A percentile compares a stretch with the other conserved stretches of the same genome.
Evolutionary conservation across 139 green algal species (phyloP).

Genomic region (Auxenochlorella pyrenoidosa): DNA sequence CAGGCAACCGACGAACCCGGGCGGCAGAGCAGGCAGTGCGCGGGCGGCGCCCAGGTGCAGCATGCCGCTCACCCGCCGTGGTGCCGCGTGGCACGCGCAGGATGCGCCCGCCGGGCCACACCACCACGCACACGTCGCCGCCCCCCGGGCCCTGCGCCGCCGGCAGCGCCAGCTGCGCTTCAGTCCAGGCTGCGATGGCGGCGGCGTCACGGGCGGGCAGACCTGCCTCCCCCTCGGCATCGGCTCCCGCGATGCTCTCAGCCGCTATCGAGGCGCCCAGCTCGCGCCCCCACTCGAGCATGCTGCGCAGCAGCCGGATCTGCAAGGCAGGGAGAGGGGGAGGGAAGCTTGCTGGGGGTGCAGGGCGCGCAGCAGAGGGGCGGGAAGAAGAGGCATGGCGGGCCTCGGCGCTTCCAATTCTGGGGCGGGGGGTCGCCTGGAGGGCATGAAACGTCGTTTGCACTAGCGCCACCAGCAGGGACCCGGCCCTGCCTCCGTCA

Average conservation of each 20-base stretch:
- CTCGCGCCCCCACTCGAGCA: slow-evolving; percentile 82
- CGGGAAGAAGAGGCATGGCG: no score
- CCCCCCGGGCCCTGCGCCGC: not conserved
- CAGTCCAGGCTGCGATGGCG: slow-evolving; percentile 2
- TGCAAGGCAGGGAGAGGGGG: not conserved
- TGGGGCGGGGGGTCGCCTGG: no score
- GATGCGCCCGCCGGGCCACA: slow-evolving; percentile 68
- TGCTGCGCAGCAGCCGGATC: slow-evolving; percentile 67
- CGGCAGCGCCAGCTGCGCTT: not conserved
- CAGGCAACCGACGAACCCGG: no score
- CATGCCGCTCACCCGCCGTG: slow-evolving; percentile 64
- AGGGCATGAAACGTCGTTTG: no score
- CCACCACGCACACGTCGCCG: slow-evolving; percentile 55
- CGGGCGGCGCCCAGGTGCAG: no score
- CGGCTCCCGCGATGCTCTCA: not conserved
- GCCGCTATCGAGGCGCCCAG: slow-evolving; percentile 29
- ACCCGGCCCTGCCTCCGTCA: no score
- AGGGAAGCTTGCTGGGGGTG: not conserved
- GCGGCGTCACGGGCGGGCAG: slow-evolving; percentile 2
- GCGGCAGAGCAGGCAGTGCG: no score
- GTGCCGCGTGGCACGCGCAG: slow-evolving; percentile 75
- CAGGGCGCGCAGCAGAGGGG: not conserved
- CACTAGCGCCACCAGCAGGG: no score
- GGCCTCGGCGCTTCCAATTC: no score
- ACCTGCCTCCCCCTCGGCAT: not conserved